Conservation (phyloP, 176 grass and related monocot genomes). For the Zoysia pacifica region DNA sequence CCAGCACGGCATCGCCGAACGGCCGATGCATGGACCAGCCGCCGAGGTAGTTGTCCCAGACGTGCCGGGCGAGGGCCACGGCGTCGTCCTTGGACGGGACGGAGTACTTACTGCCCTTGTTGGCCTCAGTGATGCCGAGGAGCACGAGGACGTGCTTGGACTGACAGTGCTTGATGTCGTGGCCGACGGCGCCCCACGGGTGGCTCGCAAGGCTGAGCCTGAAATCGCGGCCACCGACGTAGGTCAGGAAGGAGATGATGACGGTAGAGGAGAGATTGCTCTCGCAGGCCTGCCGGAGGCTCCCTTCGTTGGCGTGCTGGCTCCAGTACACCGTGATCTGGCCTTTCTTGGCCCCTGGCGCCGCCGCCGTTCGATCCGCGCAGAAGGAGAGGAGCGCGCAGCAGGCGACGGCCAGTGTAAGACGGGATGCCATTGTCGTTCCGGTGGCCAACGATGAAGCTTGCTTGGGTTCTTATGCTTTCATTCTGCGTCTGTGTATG, state of each 20-base stretch:
- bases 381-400: background rate
- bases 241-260: slow-evolving; percentile 14
- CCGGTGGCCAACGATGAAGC: no score
- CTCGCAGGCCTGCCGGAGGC: background rate
- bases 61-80: background rate
- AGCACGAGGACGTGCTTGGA: background rate
- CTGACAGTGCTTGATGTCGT: no score
- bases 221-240: background rate
- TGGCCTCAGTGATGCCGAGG: background rate
- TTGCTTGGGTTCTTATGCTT: no score
- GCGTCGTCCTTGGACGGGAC: background rate
- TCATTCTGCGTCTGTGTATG: no score
- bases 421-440: no score
- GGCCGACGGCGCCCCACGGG: background rate
- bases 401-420: background rate
- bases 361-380: background rate
- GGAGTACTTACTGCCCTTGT: background rate
- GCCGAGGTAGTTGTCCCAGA: slow-evolving; percentile 19
- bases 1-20: background rate
- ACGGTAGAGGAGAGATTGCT: slow-evolving; percentile 6
- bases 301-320: background rate
- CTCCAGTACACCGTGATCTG: slow-evolving; percentile 26
- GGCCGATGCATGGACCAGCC: background rate
- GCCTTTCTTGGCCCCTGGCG: background rate
- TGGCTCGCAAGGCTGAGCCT: slow-evolving; percentile 8